Conservation (phyloP, 306 rosid species). For the Inga oerstediana region DNA sequence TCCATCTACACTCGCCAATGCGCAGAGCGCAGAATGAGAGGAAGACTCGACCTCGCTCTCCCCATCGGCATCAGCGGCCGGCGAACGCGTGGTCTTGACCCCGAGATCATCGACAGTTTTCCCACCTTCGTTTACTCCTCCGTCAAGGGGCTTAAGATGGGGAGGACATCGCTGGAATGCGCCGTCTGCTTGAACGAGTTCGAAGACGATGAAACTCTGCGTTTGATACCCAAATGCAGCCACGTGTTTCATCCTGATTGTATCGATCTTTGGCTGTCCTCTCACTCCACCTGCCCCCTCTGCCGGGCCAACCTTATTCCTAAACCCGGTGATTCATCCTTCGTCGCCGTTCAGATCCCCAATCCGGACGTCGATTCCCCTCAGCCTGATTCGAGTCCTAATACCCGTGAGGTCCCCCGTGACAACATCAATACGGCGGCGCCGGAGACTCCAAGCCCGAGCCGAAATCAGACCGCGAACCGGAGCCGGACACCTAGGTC, state of each 20-base stretch:
- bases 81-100: conserved; percentile 50
- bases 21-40: conserved; percentile 36
- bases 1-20: conserved; percentile 76
- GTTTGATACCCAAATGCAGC: conserved; percentile 65
- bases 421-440: conserved; percentile 19
- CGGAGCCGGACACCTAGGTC: conserved; percentile 32
- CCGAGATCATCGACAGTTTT: conserved; percentile 48
- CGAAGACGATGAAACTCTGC: conserved; percentile 60
- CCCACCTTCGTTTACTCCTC: conserved; percentile 63
- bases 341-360: not conserved
- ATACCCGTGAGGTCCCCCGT: not conserved
- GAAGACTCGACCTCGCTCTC: conserved; percentile 16
- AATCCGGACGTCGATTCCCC: not conserved
- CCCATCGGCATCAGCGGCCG: conserved; percentile 2
- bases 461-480: not conserved
- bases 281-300: conserved; percentile 73
- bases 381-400: not conserved
- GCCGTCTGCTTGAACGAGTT: conserved; percentile 75
- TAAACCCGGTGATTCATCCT: conserved; percentile 46
- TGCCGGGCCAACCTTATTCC: conserved; percentile 62
- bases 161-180: conserved; percentile 53
- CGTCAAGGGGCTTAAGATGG: conserved; percentile 57
- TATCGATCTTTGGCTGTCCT: conserved; percentile 58
- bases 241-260: conserved; percentile 71
- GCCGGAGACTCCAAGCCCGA: not conserved